Evolutionary conservation across 805 yeast genomes (phyloP).

Genomic region (Danielia oregonensis): DNA sequence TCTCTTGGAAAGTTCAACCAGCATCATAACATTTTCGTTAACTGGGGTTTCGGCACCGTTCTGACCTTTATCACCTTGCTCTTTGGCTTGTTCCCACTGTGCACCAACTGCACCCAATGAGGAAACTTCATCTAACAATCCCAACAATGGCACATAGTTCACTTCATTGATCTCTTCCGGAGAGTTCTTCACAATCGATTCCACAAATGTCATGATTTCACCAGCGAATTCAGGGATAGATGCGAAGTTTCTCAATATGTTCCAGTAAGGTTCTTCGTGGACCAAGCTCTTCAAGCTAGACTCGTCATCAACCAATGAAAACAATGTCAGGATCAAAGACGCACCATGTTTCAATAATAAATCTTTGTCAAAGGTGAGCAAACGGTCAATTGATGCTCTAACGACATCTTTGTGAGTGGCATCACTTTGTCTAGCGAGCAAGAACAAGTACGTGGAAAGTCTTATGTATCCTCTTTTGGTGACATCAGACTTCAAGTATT

Average conservation of each 20-base stretch:
- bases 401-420: constrained; percentile 10
- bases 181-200: constrained; percentile 31
- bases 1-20: constrained; percentile 55
- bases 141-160: constrained; percentile 65
- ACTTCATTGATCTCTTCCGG: constrained; percentile 37
- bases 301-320: constrained; percentile 44
- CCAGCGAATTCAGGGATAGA: constrained; percentile 40
- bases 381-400: constrained; percentile 17
- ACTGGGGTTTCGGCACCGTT: constrained; percentile 39
- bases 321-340: constrained; percentile 44
- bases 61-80: constrained; percentile 42
- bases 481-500: constrained; percentile 14
- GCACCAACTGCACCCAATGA: constrained; percentile 79
- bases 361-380: constrained; percentile 36
- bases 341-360: constrained; percentile 42
- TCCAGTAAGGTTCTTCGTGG: constrained; percentile 49
- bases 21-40: constrained; percentile 2
- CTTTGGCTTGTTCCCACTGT: constrained; percentile 60
- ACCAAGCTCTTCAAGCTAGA: constrained; percentile 35
- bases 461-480: constrained; percentile 37
- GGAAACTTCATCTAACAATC: constrained; percentile 73
- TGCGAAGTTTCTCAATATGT: constrained; percentile 45
- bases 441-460: constrained; percentile 48
- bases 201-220: constrained; percentile 46
- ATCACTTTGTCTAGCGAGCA: constrained; percentile 39